Evolutionary conservation across 345 rosid genomes (phyloP).

Genomic region (Eucalyptus polybractea): DNA sequence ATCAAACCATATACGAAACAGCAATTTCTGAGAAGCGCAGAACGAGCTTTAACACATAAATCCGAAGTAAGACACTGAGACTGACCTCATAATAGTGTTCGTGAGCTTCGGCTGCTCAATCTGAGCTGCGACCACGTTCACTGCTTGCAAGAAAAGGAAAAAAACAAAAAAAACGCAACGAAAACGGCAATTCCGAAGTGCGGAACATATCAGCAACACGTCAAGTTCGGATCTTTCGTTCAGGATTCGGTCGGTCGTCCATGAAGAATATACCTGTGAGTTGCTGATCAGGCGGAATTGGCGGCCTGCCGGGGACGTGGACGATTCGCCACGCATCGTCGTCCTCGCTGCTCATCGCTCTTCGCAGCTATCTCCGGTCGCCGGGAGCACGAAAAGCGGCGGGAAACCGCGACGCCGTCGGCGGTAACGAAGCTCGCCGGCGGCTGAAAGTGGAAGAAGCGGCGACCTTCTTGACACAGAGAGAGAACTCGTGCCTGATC

Average conservation of each 20-base stretch:
- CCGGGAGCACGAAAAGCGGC: background rate
- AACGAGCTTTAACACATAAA: background rate
- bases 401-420: background rate
- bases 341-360: background rate
- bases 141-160: constrained; percentile 1
- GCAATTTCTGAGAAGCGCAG: background rate
- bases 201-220: background rate
- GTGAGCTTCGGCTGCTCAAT: constrained; percentile 53
- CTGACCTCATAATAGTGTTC: constrained; percentile 55
- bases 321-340: constrained; percentile 18
- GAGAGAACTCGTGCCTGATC: background rate
- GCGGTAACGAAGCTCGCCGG: background rate
- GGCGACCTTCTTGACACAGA: background rate
- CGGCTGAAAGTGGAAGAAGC: background rate
- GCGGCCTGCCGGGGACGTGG: constrained; percentile 47
- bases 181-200: too few relatives aligned
- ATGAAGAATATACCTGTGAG: too few relatives aligned
- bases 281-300: background rate
- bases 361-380: background rate
- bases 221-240: background rate
- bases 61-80: background rate
- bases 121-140: constrained; percentile 5
- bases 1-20: background rate
- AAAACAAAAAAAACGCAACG: too few relatives aligned
- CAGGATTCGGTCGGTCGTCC: background rate